Evolutionary conservation across 2,329 filamentous ascomycete genomes (phyloP).

Genomic region (Colletotrichum sp.): DNA sequence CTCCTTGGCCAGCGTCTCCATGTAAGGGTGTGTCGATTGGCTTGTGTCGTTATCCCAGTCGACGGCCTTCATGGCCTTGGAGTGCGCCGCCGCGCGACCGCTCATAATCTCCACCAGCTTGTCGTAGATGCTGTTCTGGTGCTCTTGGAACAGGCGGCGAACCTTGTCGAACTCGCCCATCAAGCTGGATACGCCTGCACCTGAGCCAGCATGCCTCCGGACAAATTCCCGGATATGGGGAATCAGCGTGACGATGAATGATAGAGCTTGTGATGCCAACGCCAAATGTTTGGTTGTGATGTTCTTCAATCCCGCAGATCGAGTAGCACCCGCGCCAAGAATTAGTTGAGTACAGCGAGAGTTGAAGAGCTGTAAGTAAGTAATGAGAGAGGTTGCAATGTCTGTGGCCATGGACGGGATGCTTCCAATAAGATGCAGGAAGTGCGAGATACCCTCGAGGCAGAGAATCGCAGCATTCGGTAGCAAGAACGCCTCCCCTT

Average conservation of each 20-base stretch:
- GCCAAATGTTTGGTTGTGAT: constrained; percentile 96
- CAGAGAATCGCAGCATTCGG: constrained; percentile 84
- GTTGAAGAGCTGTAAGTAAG: constrained; percentile 93
- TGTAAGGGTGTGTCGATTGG: constrained; percentile 67
- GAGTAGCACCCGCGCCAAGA: constrained; percentile 89
- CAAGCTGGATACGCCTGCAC: constrained; percentile 58
- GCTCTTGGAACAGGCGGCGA: constrained; percentile 82
- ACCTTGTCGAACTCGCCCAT: constrained; percentile 91
- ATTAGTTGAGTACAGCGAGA: constrained; percentile 96
- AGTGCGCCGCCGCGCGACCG: constrained; percentile 74
- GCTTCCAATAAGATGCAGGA: constrained; percentile 80
- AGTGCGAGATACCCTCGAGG: constrained; percentile 80
- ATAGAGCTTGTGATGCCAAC: constrained; percentile 85
- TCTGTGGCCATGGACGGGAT: constrained; percentile 91
- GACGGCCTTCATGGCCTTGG: constrained; percentile 75
- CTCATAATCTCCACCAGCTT: constrained; percentile 95
- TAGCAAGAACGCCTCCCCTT: constrained; percentile 84
- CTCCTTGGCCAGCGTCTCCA: constrained; percentile 88
- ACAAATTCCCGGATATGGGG: constrained; percentile 93
- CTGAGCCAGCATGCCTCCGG: constrained; percentile 71
- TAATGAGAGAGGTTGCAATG: constrained; percentile 77
- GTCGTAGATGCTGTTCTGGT: constrained; percentile 88
- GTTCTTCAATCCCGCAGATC: constrained; percentile 88
- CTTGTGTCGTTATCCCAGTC: constrained; percentile 69
- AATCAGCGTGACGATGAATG: constrained; percentile 85